Evolutionary conservation across 2,329 filamentous ascomycete genomes (phyloP).

Genomic region (Chaetomium sp.): DNA sequence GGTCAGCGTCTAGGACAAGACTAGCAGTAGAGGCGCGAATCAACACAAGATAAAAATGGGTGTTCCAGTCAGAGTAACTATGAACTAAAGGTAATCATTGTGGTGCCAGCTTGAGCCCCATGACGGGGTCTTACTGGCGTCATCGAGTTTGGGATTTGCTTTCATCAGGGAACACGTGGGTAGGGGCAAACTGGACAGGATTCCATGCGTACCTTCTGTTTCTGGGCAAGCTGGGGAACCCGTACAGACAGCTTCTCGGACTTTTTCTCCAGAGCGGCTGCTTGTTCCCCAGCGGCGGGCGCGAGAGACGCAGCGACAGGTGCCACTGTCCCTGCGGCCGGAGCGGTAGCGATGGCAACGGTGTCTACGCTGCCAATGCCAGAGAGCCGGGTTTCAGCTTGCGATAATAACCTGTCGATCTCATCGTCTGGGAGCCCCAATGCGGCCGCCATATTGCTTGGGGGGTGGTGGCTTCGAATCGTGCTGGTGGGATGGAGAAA

Average conservation of each 20-base stretch:
- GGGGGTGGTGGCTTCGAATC: slow-evolving; percentile 2
- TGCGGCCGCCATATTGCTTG: slow-evolving; percentile 23
- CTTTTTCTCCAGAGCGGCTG: slow-evolving; percentile 15
- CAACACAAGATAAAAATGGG: slow-evolving; percentile 33
- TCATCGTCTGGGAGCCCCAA: slow-evolving; percentile 30
- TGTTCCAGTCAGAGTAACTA: slow-evolving; percentile 61
- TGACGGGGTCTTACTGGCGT: slow-evolving; percentile 73
- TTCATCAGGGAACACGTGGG: slow-evolving; percentile 60
- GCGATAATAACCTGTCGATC: slow-evolving; percentile 33
- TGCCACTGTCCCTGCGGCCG: slow-evolving; percentile 14
- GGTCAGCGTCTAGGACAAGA: slow-evolving; percentile 20
- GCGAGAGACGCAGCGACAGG: slow-evolving; percentile 12
- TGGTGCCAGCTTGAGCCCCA: slow-evolving; percentile 66
- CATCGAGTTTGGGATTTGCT: slow-evolving; percentile 64
- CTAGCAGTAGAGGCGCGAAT: slow-evolving; percentile 3
- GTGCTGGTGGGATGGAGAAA: neutral
- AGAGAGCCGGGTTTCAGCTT: slow-evolving; percentile 34
- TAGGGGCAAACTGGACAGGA: neutral
- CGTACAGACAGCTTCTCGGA: slow-evolving; percentile 26
- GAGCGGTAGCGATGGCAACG: slow-evolving; percentile 9
- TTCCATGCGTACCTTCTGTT: slow-evolving; percentile 29
- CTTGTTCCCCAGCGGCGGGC: slow-evolving; percentile 17
- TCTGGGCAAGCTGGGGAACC: slow-evolving; percentile 24
- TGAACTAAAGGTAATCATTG: slow-evolving; percentile 53
- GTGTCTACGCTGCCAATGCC: slow-evolving; percentile 18